Evolutionary conservation across 192 early-diverging fungal genomes (phyloP), one percentile per base, ranked within the genome.

Genomic region (Rhizophagus clarus): DNA sequence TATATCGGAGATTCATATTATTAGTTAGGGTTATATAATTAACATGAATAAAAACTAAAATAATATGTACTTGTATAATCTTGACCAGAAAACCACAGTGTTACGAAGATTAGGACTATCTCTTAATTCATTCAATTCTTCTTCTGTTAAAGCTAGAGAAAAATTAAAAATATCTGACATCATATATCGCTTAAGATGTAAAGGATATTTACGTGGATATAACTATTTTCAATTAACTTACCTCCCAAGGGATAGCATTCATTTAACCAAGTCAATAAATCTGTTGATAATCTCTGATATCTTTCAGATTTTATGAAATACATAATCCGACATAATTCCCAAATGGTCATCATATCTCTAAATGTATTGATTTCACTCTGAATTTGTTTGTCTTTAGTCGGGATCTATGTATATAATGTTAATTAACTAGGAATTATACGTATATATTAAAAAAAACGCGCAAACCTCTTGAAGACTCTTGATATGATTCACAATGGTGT

Each of bases 241-340:
- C 34, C 32, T 42, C 10, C 32, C 10, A 70, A 24, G 31, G 34
- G 32, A 37, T 42, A 42, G 31, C 34, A 70, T n/a, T 70, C 22
- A 70, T 70, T 70, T 70, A 42, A n/a, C 68, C 68, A 70, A 40
- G 31, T 40, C 9, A 42, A 8, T n/a, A 70, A 22, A 42, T 70
- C 68, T 17, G 14, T 32, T 70, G 68, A 70, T 22, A 70, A 37
- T 70, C 32, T 31, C 2, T 66, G 63, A n/a, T 70, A 70, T n/a
- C 37, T 37, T 70, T 70, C 22, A n/a, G 31, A 42, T 70, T 31
- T n/a, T 10, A n/a, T 32, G 22, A 70, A 42, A 70, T 70, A 70
- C 31, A 70, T 70, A n/a, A 70, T 70, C 45, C 68, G 32, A 37
- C 68, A 70, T 42, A 70, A 24, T 6, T 70, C 68, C 68, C 68